Evolutionary conservation across 2,329 filamentous ascomycete genomes (phyloP).

Genomic region (Aureobasidium sp.): DNA sequence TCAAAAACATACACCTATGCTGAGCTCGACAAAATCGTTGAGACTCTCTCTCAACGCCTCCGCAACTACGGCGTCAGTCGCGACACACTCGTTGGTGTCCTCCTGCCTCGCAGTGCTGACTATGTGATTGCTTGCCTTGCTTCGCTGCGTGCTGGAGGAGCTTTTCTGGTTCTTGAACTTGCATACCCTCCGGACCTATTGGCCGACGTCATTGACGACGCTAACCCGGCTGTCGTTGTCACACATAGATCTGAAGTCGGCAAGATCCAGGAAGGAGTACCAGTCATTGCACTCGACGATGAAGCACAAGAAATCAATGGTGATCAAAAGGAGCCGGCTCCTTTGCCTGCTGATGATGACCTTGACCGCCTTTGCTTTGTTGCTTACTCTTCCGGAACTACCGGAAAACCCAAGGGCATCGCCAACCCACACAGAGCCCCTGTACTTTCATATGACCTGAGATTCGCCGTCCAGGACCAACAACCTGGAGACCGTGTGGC

Average conservation of each 20-base stretch:
- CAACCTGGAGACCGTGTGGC: conserved; percentile 68
- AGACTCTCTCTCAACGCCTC: conserved; percentile 56
- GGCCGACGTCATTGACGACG: conserved; percentile 70
- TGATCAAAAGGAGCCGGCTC: conserved; percentile 32
- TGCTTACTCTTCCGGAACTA: conserved; percentile 73
- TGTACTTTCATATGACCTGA: conserved; percentile 65
- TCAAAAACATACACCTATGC: conserved; percentile 61
- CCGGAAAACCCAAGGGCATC: conserved; percentile 74
- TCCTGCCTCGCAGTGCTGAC: conserved; percentile 67
- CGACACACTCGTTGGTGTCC: conserved; percentile 67
- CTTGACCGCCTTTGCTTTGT: conserved; percentile 70
- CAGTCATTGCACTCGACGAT: conserved; percentile 60
- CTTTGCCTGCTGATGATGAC: conserved; percentile 57
- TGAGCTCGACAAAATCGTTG: conserved; percentile 62
- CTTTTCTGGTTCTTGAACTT: conserved; percentile 72
- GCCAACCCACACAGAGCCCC: conserved; percentile 70
- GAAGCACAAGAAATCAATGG: conserved; percentile 23
- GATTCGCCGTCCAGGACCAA: conserved; percentile 64
- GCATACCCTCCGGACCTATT: conserved; percentile 69
- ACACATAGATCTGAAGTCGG: conserved; percentile 58
- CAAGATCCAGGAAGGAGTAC: conserved; percentile 57
- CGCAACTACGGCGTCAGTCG: conserved; percentile 62
- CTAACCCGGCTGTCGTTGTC: conserved; percentile 62
- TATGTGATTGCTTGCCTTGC: conserved; percentile 75
- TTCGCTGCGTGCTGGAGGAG: conserved; percentile 69